Conservation (phyloP, 1,139 yeast genomes). For the Zhuliangozyma blackwelliae region DNA sequence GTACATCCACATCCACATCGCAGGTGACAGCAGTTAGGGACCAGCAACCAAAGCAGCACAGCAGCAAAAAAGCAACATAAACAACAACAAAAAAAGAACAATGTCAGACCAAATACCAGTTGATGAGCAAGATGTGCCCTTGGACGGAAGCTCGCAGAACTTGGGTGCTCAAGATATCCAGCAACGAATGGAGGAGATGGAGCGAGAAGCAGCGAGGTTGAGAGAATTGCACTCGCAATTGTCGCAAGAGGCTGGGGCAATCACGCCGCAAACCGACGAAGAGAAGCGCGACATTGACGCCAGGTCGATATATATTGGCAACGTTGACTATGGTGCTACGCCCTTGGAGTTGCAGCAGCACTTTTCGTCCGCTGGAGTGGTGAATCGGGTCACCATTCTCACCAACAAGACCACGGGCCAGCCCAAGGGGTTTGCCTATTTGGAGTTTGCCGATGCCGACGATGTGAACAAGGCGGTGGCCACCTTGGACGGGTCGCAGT, state of each 20-base stretch:
- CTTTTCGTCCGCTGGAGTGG: conserved; percentile 69
- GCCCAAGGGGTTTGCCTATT: conserved; percentile 84
- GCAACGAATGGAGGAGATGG: conserved; percentile 22
- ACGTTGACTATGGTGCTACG: conserved; percentile 75
- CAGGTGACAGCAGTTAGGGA: too few species aligned
- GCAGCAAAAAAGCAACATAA: too few species aligned
- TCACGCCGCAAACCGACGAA: conserved; percentile 18
- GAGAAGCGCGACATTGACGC: conserved; percentile 55
- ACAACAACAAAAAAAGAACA: background rate
- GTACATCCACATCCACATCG: background rate
- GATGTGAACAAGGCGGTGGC: conserved; percentile 63
- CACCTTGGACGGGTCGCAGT: conserved; percentile 56
- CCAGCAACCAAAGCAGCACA: too few species aligned
- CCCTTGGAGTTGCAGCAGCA: conserved; percentile 81
- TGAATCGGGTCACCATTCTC: conserved; percentile 79
- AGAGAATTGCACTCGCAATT: conserved; percentile 24
- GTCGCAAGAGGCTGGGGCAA: conserved; percentile 8
- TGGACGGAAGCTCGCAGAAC: background rate
- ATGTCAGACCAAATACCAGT: conserved; percentile 15
- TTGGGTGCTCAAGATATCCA: background rate
- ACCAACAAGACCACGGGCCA: conserved; percentile 68
- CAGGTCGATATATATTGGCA: conserved; percentile 81
- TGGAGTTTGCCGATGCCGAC: conserved; percentile 67
- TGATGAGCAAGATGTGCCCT: conserved; percentile 10
- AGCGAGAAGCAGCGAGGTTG: conserved; percentile 24